Base-by-base conservation (phyloP, 805 yeast genomes). In the Lipomyces orientalis region DNA sequence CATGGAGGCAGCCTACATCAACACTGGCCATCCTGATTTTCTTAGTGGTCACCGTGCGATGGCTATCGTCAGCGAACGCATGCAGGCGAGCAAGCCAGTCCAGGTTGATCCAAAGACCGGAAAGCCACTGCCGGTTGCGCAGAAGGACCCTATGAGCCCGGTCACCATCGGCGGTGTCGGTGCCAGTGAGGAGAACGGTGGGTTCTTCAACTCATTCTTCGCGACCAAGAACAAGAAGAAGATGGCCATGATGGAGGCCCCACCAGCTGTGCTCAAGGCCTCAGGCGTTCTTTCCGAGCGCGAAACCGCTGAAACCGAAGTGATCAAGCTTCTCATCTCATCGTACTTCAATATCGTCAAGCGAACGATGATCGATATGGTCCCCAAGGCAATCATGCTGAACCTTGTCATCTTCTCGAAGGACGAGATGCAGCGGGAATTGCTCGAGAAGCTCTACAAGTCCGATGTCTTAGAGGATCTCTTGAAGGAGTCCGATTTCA, bases 11-110 rank as follows among this genome's bases (percentile, higher is more conserved):
- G 89, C 97, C 2, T 95, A 95, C 79, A 93, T 95, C 74, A 95
- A 95, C 80, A 95, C 99, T 4, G 98, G 97, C 1, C 99, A 95
- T 77, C 98, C 98, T 3, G 98, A 95, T 78, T 86, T 95, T 76
- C 84, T 95, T 74, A 93, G 91, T 78, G 99, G 99, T 58, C 89
- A 97, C 43, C 93, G 90, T 76, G 98, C 98, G 5, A 90, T 94
- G 95, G 88, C 90, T 4, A 88, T 92, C 78, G 97, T 95, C 43
- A 88, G 91, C 77, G 98, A 95, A 73, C 91, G 87, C 78, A 81
- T 92, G 79, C 95, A 87, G 74, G 91, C 91, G 29, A 81, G 83
- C 71, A 89, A 88, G 70, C 92, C 91, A 69, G 87, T 87, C 49
- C 89, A 88, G 61, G 89, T 91, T 63, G 97, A 91, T 79, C 95